Evolutionary conservation across 805 yeast genomes (phyloP).

Genomic region (Teunomyces kruisii): DNA sequence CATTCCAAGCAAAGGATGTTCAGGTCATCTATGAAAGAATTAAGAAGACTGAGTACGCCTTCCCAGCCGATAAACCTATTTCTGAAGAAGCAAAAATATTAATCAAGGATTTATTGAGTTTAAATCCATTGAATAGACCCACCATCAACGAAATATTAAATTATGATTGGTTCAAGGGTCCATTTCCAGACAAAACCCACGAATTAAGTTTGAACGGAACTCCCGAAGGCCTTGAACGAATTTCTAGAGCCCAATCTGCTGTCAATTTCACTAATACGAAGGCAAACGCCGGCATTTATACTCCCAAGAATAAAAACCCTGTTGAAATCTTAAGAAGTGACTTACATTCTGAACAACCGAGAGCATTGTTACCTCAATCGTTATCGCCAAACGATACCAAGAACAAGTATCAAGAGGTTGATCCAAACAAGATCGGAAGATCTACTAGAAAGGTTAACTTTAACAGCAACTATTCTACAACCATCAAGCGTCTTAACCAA

Average conservation of each 20-base stretch:
- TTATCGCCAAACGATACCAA: constrained; percentile 91
- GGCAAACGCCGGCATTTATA: constrained; percentile 60
- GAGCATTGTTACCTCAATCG: constrained; percentile 77
- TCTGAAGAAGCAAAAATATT: constrained; percentile 72
- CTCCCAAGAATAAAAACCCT: constrained; percentile 55
- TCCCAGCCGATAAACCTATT: constrained; percentile 70
- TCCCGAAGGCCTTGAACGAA: constrained; percentile 56
- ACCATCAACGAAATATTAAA: constrained; percentile 72
- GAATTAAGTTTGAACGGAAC: constrained; percentile 59
- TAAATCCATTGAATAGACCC: constrained; percentile 82
- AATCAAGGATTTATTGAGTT: constrained; percentile 68
- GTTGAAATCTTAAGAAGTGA: constrained; percentile 70
- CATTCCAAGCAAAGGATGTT: constrained; percentile 95
- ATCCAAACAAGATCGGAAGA: constrained; percentile 32
- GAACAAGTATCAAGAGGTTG: constrained; percentile 78
- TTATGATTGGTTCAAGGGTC: constrained; percentile 84
- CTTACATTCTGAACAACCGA: constrained; percentile 65
- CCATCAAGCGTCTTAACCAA: constrained; percentile 39
- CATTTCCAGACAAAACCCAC: constrained; percentile 73
- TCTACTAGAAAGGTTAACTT: constrained; percentile 39
- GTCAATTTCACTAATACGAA: constrained; percentile 67
- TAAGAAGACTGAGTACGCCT: constrained; percentile 72
- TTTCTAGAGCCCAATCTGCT: constrained; percentile 61
- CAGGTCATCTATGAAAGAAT: constrained; percentile 90
- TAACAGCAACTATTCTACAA: constrained; percentile 36